phyloP scores from a whole-genome alignment of 108 stramenopile genomes.

The Cyclotella choctawhatcheeana region DNA sequence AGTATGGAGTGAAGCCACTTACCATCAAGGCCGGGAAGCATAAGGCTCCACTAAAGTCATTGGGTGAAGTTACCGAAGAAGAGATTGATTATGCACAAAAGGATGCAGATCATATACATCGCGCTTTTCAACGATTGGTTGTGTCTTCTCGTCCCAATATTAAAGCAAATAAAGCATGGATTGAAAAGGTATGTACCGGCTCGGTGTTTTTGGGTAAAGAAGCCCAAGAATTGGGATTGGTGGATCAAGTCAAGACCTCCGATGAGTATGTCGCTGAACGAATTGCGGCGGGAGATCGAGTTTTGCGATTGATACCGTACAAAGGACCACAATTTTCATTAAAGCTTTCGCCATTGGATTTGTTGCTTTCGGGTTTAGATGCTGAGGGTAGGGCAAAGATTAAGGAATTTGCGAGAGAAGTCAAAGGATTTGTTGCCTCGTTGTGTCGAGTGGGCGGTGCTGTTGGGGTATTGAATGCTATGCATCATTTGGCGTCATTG shows the following conservation, averaged over 20 bases:
- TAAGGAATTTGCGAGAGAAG: constrained; percentile 64
- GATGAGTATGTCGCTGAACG: constrained; percentile 84
- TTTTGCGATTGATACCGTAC: constrained; percentile 56
- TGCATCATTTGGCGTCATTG: constrained; percentile 28
- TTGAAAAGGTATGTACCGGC: constrained; percentile 74
- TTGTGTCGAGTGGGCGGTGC: constrained; percentile 69
- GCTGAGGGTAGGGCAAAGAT: constrained; percentile 58
- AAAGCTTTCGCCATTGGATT: constrained; percentile 42
- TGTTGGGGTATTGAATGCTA: constrained; percentile 45
- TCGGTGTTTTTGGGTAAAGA: constrained; percentile 65
- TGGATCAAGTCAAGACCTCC: constrained; percentile 79
- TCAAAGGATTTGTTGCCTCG: constrained; percentile 63
- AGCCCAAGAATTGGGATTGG: constrained; percentile 63
- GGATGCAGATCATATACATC: constrained; percentile 68
- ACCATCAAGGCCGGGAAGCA: constrained; percentile 75
- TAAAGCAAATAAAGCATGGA: constrained; percentile 39
- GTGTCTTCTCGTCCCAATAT: constrained; percentile 52
- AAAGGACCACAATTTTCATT: constrained; percentile 52
- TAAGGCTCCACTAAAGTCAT: constrained; percentile 73
- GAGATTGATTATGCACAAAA: constrained; percentile 65
- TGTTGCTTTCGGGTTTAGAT: constrained; percentile 39
- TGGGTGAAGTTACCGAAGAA: constrained; percentile 65
- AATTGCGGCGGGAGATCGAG: constrained; percentile 71
- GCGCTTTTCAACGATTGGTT: constrained; percentile 73
- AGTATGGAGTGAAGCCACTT: constrained; percentile 71